These are phyloP conservation scores for Schizophyllum commune DNA, from an alignment of 1,284 basidiomycete species.

Conservation along the genomic window DNA sequence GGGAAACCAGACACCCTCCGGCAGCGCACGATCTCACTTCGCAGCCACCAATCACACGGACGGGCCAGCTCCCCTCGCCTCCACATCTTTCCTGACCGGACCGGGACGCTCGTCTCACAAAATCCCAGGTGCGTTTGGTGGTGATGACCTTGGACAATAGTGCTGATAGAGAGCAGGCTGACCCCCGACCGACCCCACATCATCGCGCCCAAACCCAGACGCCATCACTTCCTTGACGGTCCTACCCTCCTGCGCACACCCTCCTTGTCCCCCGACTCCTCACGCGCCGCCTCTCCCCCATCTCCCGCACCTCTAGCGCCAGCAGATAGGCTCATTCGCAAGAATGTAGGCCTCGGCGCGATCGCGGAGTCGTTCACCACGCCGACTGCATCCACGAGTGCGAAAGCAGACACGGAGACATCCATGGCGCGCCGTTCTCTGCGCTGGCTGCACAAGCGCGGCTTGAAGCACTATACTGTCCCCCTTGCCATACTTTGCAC, in stretches of 20 bases:
- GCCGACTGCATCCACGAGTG: neutral
- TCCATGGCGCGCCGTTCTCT: slow-evolving; percentile 57
- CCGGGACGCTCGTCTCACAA: neutral
- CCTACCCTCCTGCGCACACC: neutral
- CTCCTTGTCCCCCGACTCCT: neutral
- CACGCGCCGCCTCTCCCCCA: neutral
- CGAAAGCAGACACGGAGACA: slow-evolving; percentile 24
- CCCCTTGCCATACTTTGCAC: slow-evolving; percentile 45
- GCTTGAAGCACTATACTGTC: slow-evolving; percentile 51
- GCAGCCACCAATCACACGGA: neutral
- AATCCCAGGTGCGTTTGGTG: neutral
- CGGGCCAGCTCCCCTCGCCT: neutral
- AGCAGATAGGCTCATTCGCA: neutral
- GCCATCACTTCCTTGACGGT: neutral
- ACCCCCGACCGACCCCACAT: neutral
- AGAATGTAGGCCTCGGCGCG: neutral
- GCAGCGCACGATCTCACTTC: neutral
- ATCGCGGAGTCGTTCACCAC: neutral
- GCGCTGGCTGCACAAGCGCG: slow-evolving; percentile 68
- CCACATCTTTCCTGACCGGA: neutral
- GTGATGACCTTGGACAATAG: neutral
- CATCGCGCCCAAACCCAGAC: neutral
- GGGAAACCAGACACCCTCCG: neutral
- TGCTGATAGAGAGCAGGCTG: neutral
- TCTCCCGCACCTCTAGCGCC: neutral